phyloP scores from a whole-genome alignment of 2,329 filamentous ascomycete species.

The Bipolaris gigantea region DNA sequence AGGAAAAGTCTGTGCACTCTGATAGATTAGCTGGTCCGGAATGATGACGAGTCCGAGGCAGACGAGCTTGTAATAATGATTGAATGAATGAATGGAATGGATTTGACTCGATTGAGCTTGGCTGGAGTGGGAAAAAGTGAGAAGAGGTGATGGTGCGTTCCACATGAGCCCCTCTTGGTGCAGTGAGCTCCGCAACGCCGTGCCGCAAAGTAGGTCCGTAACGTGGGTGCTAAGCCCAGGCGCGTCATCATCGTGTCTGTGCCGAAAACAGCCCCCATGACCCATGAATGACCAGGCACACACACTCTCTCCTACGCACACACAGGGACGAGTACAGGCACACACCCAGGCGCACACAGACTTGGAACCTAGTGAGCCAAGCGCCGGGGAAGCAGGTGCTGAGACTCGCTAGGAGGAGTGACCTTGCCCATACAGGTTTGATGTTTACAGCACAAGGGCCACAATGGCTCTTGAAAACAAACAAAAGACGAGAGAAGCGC shows the following conservation, averaged over 20 bases:
- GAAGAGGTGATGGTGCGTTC: conserved; percentile 18
- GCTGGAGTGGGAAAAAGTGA: conserved; percentile 11
- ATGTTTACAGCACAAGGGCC: no score
- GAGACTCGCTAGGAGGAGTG: no score
- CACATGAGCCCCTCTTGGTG: conserved; percentile 23
- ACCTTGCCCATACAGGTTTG: no score
- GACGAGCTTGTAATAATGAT: conserved; percentile 25
- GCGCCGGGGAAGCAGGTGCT: no score
- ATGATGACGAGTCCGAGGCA: conserved; percentile 16
- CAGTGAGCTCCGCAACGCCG: conserved; percentile 23
- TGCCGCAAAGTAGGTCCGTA: conserved; percentile 34
- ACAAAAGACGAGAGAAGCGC: no score
- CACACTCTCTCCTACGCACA: not conserved
- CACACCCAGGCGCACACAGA: no score
- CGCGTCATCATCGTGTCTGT: conserved; percentile 26
- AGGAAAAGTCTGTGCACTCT: conserved; percentile 9
- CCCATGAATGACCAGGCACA: conserved; percentile 18
- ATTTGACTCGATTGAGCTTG: conserved; percentile 1
- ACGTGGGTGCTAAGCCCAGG: conserved; percentile 24
- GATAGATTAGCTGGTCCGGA: conserved; percentile 20
- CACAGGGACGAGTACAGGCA: no score
- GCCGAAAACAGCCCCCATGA: conserved; percentile 17
- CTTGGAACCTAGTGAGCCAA: no score
- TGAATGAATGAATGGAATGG: conserved; percentile 15
- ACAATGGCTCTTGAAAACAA: no score